These are phyloP conservation scores for sunflower (Helianthus annuus) DNA, from an alignment of 129 eudicot species.

Conservation along the genomic window HanXRQr2.0-SUNRISE NC_035436.2:179923335-179923834, in stretches of 20 bases:
- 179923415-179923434: background rate
- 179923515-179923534: constrained; percentile 14
- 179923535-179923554: background rate
- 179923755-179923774: constrained; percentile 14
- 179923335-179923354: constrained; percentile 6
- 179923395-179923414: background rate
- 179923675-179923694: constrained; percentile 95
- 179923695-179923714: constrained; percentile 94
- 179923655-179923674: constrained; percentile 20
- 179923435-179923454: background rate
- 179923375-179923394: constrained; percentile 13
- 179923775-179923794: background rate
- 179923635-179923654: background rate
- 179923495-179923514: constrained; percentile 1
- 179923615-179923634: constrained; percentile 6
- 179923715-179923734: constrained; percentile 95
- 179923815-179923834: background rate
- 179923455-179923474: background rate
- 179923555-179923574: background rate
- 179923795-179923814: background rate
- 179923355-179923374: constrained; percentile 1
- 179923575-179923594: background rate
- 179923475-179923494: constrained; percentile 9
- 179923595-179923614: background rate
- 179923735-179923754: constrained; percentile 88